A percentile compares a stretch with the other conserved stretches of the same genome.
phyloP scores from a whole-genome alignment of 1,284 basidiomycete genomes.

The Leccinum glutinopallens region DNA sequence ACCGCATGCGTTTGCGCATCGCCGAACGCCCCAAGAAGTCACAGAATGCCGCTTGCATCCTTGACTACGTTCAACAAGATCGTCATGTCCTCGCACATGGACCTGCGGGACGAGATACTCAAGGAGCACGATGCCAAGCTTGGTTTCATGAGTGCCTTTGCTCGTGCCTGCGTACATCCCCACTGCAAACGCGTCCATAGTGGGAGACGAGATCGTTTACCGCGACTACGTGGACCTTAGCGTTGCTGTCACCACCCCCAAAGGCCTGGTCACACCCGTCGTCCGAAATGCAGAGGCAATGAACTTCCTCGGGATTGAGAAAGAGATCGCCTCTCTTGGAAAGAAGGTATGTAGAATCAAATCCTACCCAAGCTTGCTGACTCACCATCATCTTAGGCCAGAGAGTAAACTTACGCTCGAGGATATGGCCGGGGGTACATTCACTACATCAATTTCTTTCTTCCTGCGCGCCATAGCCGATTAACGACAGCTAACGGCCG shows the following conservation, averaged over 20 bases:
- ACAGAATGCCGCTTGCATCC: constrained; percentile 93
- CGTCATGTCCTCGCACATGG: constrained; percentile 96
- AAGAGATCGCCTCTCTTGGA: constrained; percentile 87
- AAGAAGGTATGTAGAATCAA: constrained; percentile 68
- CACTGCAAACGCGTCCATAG: constrained; percentile 93
- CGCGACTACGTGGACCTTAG: constrained; percentile 93
- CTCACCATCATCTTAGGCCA: constrained; percentile 56
- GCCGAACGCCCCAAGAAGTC: constrained; percentile 98
- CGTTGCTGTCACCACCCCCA: constrained; percentile 96
- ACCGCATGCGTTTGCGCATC: constrained; percentile 95
- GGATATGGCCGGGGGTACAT: constrained; percentile 96
- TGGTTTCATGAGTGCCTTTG: constrained; percentile 98
- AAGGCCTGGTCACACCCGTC: constrained; percentile 96
- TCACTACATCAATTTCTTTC: constrained; percentile 80
- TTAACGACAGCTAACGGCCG: constrained; percentile 79
- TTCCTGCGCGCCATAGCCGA: background rate
- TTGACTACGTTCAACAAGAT: constrained; percentile 98
- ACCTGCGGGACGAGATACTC: constrained; percentile 90
- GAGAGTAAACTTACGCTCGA: constrained; percentile 94
- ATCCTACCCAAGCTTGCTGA: constrained; percentile 9
- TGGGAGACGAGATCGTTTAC: constrained; percentile 95
- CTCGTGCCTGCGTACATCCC: constrained; percentile 88
- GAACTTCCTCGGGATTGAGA: constrained; percentile 91
- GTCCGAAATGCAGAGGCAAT: constrained; percentile 89
- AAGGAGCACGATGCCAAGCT: constrained; percentile 97